Evolutionary conservation across 768 basidiomycete genomes (phyloP).

Genomic region (Cystofilobasidium ferigula): DNA sequence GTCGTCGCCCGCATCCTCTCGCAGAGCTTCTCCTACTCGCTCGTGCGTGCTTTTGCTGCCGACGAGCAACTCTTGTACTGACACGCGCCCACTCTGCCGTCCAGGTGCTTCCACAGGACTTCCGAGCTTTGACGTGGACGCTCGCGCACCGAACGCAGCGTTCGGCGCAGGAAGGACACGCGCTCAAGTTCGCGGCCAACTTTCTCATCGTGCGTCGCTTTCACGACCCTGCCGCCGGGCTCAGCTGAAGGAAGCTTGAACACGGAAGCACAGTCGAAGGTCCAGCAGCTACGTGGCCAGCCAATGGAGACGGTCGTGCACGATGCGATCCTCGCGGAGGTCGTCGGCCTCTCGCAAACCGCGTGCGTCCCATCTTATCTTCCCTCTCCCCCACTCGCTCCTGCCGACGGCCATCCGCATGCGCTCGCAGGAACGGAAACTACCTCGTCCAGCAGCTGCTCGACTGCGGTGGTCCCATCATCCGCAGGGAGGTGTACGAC

Average conservation of each 20-base stretch:
- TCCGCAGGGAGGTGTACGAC: slow-evolving; percentile 32
- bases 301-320: slow-evolving; percentile 22
- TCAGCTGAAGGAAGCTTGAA: too few relatives aligned
- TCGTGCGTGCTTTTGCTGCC: slow-evolving; percentile 5
- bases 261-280: slow-evolving; percentile 22
- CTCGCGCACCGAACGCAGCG: slow-evolving; percentile 24
- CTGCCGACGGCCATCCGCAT: neutral
- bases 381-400: neutral
- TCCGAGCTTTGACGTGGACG: slow-evolving; percentile 24
- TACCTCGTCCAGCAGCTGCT: slow-evolving; percentile 37
- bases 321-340: slow-evolving; percentile 22
- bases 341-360: slow-evolving; percentile 22
- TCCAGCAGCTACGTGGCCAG: slow-evolving; percentile 25
- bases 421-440: slow-evolving; percentile 31
- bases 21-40: slow-evolving; percentile 24
- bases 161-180: slow-evolving; percentile 24
- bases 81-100: neutral
- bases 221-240: too few relatives aligned
- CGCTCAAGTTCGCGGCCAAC: slow-evolving; percentile 26
- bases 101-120: slow-evolving; percentile 22
- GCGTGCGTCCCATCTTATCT: slow-evolving; percentile 22
- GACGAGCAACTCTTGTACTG: neutral
- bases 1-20: slow-evolving; percentile 20
- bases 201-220: slow-evolving; percentile 21
- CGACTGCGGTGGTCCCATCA: slow-evolving; percentile 30